Evolutionary conservation across 1,139 yeast species (phyloP), one percentile per base, ranked within the genome.

Genomic region (Pichia sp.): DNA sequence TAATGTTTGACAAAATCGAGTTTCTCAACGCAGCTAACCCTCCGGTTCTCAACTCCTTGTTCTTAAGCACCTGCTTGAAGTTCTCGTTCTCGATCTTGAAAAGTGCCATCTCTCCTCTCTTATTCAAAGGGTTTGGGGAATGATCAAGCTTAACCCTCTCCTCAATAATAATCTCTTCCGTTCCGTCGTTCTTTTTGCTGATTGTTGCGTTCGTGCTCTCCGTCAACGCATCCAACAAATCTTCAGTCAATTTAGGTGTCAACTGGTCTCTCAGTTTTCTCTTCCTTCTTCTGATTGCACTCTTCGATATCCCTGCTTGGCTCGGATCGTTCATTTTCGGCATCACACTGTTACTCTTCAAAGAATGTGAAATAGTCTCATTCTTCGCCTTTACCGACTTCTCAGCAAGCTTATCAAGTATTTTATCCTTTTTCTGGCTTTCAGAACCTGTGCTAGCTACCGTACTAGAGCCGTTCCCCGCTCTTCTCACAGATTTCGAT

Each of bases 211-310:
- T 71, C 16, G 72, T 73, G 38, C 73, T 65, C 23, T 73, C 78
- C 2, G 78, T 79, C 54, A 87, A 72, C 44, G 79, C 80, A 43
- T 73, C 72, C 54, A 83, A 72, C 49, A 86, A 71, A 59, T 86
- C 93, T 54, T 78, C 75, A 6, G 61, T 56, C 80, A 87, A 77
- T 64, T 82, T 79, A 5, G 92, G 89, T 49, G 62, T 62, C 58
- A 87, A 72, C 61, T 83, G 80, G 58, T 84, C 85, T 64, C 77
- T 79, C 50, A 77, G 75, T 65, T 81, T 83, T 59, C 89, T 76
- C 66, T 84, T 85, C 57, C 86, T 76, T 70, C 92, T 78, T 64
- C 90, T 76, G 10, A 78, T 62, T 0, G 89, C 74, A 3, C 89
- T 82, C 65, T 85, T 86, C 38, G 88, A 82, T 40, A 85, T 75